Evolutionary conservation across 1,284 basidiomycete species (phyloP), one percentile per base, ranked within the genome.

Genomic region (Fomitiporia mediterranea): DNA sequence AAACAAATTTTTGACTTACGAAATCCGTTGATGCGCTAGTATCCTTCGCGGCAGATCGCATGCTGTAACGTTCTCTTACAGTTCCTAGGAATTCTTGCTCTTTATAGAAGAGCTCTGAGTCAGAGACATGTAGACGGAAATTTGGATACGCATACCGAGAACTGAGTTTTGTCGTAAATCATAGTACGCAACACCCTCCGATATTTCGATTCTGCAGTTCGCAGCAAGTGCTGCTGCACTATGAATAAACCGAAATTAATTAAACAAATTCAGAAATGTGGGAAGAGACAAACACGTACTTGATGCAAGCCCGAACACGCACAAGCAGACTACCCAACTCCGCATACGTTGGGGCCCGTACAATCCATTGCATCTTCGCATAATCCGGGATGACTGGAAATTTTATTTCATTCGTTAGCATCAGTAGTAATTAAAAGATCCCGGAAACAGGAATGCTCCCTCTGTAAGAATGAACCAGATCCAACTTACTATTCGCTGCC

Each of bases 371-470:
- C 74, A 90, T 80, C 60, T 80, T 81, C 2, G 87, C 77, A 61
- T 87, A 82, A 63, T 89, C 89, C 0, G 90, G 91, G 55, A 93
- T 91, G 56, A 93, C 88, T 88, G 53, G 19, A 32, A 21, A 50
- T 23, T 35, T 21, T 3, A 35, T 7, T 7, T 43, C 9, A 50
- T n/a, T n/a, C n/a, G n/a, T n/a, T n/a, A n/a, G n/a, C n/a, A n/a
- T n/a, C n/a, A n/a, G n/a, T n/a, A n/a, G n/a, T n/a, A n/a, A n/a
- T n/a, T n/a, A n/a, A n/a, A n/a, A 38, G n/a, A n/a, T 9, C 35
- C 35, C 9, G 35, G n/a, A 38, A 38, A n/a, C n/a, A 9, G 35
- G n/a, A 38, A 38, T n/a, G 35, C 9, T 9, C n/a, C n/a, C n/a
- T n/a, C 9, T 9, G 35, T 9, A 7, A n/a, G 27, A 11, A 27